Evolutionary conservation across 83 land plant genomes (phyloP).

Genomic region (Larix sibirica): DNA sequence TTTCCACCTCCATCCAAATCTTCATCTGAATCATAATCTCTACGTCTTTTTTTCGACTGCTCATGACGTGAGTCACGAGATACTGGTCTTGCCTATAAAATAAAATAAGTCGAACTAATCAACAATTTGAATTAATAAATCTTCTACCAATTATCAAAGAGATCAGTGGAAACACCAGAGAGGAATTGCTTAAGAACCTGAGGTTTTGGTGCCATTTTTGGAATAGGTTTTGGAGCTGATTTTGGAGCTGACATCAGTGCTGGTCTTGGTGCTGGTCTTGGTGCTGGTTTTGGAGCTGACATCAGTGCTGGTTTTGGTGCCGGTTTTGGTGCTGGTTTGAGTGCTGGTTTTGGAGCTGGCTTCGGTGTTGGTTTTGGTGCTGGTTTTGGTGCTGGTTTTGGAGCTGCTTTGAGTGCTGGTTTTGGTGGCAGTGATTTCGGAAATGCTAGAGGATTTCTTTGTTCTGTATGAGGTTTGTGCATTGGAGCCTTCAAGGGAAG

Average conservation of each 20-base stretch:
- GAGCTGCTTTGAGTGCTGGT: background rate
- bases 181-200: slow-evolving; percentile 7
- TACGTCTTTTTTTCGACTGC: background rate
- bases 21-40: slow-evolving; percentile 2
- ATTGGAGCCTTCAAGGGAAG: background rate
- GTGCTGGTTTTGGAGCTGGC: background rate
- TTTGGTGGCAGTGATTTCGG: slow-evolving; percentile 4
- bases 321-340: background rate
- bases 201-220: background rate
- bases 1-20: slow-evolving; percentile 7
- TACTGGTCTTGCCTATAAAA: background rate
- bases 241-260: no score
- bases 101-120: background rate
- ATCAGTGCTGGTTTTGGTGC: background rate
- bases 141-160: background rate
- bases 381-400: background rate
- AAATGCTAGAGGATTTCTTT: slow-evolving; percentile 1
- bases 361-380: background rate
- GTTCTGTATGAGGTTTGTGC: background rate
- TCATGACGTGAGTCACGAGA: slow-evolving; percentile 1
- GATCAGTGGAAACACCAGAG: background rate
- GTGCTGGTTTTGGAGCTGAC: background rate
- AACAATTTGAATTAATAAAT: background rate
- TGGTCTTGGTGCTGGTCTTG: background rate
- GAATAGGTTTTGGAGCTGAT: no score